phyloP scores from a whole-genome alignment of 2,329 filamentous ascomycete species.

The Colletotrichum sp. region DNA sequence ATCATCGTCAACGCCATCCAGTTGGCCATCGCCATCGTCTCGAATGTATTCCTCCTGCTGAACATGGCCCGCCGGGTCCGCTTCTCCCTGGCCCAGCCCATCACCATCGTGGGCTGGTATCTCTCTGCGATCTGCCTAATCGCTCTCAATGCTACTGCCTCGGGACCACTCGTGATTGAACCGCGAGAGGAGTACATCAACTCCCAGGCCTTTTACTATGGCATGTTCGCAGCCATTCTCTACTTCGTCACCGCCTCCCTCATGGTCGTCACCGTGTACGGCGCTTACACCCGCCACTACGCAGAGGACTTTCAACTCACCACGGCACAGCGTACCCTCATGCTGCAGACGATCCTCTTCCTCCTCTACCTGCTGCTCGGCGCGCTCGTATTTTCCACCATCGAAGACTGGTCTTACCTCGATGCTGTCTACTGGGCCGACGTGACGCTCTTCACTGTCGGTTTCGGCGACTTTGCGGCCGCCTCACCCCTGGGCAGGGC shows the following conservation, averaged over 20 bases:
- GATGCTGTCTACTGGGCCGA: conserved; percentile 84
- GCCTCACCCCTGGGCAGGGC: conserved; percentile 64
- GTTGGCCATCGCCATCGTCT: conserved; percentile 74
- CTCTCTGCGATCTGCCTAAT: conserved; percentile 69
- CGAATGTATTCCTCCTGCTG: conserved; percentile 82
- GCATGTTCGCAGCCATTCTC: conserved; percentile 76
- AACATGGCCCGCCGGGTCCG: conserved; percentile 85
- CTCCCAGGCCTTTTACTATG: conserved; percentile 89
- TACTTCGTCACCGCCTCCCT: conserved; percentile 82
- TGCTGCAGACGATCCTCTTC: conserved; percentile 88
- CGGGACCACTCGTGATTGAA: conserved; percentile 56
- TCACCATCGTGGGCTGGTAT: conserved; percentile 83
- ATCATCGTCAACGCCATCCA: conserved; percentile 79
- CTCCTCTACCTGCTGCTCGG: conserved; percentile 82
- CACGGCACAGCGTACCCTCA: conserved; percentile 82
- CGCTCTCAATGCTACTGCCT: conserved; percentile 68
- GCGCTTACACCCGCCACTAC: conserved; percentile 74
- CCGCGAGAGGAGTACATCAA: conserved; percentile 60
- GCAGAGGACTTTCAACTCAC: conserved; percentile 79
- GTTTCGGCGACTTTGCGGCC: conserved; percentile 62
- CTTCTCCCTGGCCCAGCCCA: conserved; percentile 81
- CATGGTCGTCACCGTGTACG: conserved; percentile 79
- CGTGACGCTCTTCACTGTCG: conserved; percentile 70
- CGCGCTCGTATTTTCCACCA: conserved; percentile 72
- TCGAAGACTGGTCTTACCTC: conserved; percentile 78